phyloP scores from a whole-genome alignment of 1,139 yeast genomes.

The Debaryomyces psychrophilus region DNA sequence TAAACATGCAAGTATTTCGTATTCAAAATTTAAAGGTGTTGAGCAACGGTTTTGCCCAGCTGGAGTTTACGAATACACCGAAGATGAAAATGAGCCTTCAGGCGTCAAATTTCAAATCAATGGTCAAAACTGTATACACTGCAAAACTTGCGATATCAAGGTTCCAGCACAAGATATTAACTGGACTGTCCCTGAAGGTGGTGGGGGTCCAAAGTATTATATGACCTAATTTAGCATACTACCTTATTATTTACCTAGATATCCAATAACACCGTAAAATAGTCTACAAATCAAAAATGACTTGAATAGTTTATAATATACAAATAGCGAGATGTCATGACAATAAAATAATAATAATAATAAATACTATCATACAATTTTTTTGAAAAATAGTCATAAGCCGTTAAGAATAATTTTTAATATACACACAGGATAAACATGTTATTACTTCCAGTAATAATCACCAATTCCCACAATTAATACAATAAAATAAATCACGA shows the following conservation, averaged over 20 bases:
- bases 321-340: conserved; percentile 8
- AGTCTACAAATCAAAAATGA: background rate
- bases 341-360: conserved; percentile 7
- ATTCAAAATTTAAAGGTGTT: conserved; percentile 78
- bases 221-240: conserved; percentile 50
- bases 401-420: conserved; percentile 10
- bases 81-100: conserved; percentile 56
- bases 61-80: conserved; percentile 92
- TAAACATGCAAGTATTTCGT: conserved; percentile 68
- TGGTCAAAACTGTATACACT: conserved; percentile 95
- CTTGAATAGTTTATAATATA: conserved; percentile 7
- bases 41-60: conserved; percentile 97
- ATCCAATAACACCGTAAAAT: background rate
- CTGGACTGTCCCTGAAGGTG: conserved; percentile 98
- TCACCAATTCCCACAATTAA: conserved; percentile 4
- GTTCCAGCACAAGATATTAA: conserved; percentile 91
- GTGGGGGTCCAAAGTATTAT: conserved; percentile 95
- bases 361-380: conserved; percentile 1
- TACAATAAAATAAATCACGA: conserved; percentile 5
- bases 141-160: conserved; percentile 97
- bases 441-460: conserved; percentile 5
- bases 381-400: conserved; percentile 8
- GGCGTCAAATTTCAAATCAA: conserved; percentile 91
- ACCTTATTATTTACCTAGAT: background rate
- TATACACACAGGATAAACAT: conserved; percentile 8